A percentile compares a stretch with the other conserved stretches of the same genome.
phyloP scores from a whole-genome alignment of 768 basidiomycete genomes.

The Lentinula lateritia region DNA sequence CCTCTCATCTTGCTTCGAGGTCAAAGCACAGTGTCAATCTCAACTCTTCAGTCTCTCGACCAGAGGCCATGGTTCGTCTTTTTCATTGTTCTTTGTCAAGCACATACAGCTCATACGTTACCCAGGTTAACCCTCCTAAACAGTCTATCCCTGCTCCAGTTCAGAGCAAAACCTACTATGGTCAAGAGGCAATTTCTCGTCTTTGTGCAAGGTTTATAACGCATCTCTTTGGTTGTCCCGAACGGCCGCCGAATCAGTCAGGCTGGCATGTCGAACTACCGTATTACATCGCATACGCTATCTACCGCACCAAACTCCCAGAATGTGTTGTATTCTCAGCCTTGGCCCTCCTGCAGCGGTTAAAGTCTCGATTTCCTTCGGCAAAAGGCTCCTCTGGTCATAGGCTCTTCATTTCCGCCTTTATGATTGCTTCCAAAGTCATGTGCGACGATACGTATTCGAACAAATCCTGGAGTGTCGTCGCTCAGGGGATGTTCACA shows the following conservation, averaged over 20 bases:
- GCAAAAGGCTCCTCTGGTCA: conserved; percentile 89
- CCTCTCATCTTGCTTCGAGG: background rate
- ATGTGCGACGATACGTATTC: conserved; percentile 93
- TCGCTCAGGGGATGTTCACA: conserved; percentile 82
- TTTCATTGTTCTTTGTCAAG: background rate
- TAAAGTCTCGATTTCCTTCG: conserved; percentile 87
- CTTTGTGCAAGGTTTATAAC: conserved; percentile 77
- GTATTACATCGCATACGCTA: conserved; percentile 80
- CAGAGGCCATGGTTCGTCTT: background rate
- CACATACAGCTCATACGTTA: background rate
- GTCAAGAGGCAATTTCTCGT: conserved; percentile 70
- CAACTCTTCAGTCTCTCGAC: background rate
- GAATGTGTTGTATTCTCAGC: conserved; percentile 65
- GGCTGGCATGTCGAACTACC: conserved; percentile 60
- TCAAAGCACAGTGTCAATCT: background rate
- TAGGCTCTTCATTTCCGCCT: conserved; percentile 84
- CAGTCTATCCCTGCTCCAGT: background rate
- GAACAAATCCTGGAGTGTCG: conserved; percentile 89
- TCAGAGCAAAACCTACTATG: conserved; percentile 42
- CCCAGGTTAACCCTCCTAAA: background rate
- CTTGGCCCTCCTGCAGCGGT: conserved; percentile 65
- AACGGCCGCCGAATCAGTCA: conserved; percentile 55
- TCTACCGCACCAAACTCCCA: conserved; percentile 78
- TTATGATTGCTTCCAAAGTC: conserved; percentile 89
- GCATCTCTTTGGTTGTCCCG: conserved; percentile 82